These are phyloP conservation scores for Diaporthe velutina DNA, from an alignment of 2,329 filamentous ascomycete species.

Conservation along the genomic window DNA sequence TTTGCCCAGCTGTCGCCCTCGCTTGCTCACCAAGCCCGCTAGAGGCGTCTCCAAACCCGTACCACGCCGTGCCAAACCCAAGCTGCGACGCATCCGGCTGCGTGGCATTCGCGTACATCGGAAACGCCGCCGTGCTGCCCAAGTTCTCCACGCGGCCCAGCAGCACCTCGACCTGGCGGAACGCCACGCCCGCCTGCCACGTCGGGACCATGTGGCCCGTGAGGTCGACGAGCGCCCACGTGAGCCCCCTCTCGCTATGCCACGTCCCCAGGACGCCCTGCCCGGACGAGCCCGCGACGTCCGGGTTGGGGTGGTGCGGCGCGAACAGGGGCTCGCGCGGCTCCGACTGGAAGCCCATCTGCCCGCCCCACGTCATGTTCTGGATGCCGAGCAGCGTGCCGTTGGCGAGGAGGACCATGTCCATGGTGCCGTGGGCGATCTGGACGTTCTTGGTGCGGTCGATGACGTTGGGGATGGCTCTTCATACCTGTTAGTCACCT, in stretches of 20 bases:
- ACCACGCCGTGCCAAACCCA: slow-evolving; percentile 33
- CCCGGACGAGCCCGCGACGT: slow-evolving; percentile 26
- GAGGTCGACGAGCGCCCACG: slow-evolving; percentile 35
- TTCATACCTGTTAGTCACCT: no score
- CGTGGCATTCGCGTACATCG: slow-evolving; percentile 26
- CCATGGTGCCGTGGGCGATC: slow-evolving; percentile 77
- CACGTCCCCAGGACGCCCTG: slow-evolving; percentile 39
- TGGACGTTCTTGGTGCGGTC: slow-evolving; percentile 77
- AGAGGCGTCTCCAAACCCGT: slow-evolving; percentile 12
- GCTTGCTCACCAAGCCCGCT: neutral
- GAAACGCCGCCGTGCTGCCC: slow-evolving; percentile 33
- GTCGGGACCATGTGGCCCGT: slow-evolving; percentile 37
- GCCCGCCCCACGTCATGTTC: slow-evolving; percentile 81
- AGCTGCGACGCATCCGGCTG: slow-evolving; percentile 34
- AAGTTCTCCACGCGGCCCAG: slow-evolving; percentile 33
- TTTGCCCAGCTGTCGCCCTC: neutral
- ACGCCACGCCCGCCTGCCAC: slow-evolving; percentile 37
- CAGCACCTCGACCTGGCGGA: slow-evolving; percentile 36
- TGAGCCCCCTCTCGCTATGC: slow-evolving; percentile 39
- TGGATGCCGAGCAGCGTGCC: slow-evolving; percentile 78
- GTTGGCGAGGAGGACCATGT: slow-evolving; percentile 74
- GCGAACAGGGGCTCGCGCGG: slow-evolving; percentile 39
- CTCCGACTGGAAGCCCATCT: slow-evolving; percentile 72
- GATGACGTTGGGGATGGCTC: slow-evolving; percentile 70
- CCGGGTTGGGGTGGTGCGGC: slow-evolving; percentile 33